Conservation (phyloP, 2,329 filamentous ascomycete genomes). For the Arachnomyces sp. region DNA sequence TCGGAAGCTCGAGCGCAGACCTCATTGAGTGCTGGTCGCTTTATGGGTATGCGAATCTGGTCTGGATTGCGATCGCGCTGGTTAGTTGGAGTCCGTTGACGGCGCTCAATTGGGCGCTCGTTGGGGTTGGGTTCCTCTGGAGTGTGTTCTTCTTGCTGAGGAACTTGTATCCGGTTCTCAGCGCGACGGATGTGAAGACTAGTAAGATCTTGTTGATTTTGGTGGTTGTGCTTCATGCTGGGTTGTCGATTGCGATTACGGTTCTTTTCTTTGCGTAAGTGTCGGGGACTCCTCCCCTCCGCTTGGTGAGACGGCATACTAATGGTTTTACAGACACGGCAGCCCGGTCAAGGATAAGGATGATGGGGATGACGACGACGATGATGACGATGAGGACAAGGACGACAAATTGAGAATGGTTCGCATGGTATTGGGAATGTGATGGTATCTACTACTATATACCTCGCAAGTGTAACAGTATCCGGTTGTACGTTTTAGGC, state of each 20-base stretch:
- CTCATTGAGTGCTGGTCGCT: slow-evolving; percentile 91
- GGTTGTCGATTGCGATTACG: slow-evolving; percentile 90
- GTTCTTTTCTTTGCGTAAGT: slow-evolving; percentile 82
- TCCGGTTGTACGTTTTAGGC: slow-evolving; percentile 2
- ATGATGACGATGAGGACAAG: slow-evolving; percentile 16
- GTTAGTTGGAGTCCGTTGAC: slow-evolving; percentile 83
- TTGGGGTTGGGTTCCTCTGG: slow-evolving; percentile 74
- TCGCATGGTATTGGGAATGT: slow-evolving; percentile 22
- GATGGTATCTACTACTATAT: not conserved
- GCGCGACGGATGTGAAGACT: slow-evolving; percentile 83
- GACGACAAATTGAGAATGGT: slow-evolving; percentile 25
- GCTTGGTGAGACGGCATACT: slow-evolving; percentile 4
- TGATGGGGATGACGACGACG: slow-evolving; percentile 22
- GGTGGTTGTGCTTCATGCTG: slow-evolving; percentile 78
- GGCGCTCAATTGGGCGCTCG: slow-evolving; percentile 88
- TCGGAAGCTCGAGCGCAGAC: slow-evolving; percentile 87
- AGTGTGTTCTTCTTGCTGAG: slow-evolving; percentile 77
- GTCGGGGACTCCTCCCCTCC: not conserved
- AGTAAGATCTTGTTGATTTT: slow-evolving; percentile 80
- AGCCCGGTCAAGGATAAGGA: slow-evolving; percentile 50
- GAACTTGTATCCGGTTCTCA: slow-evolving; percentile 85
- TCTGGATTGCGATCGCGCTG: slow-evolving; percentile 92
- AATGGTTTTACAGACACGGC: slow-evolving; percentile 43
- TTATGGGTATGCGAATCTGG: slow-evolving; percentile 92
- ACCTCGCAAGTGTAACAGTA: too few species aligned